phyloP scores from a whole-genome alignment of 495 filamentous ascomycete genomes.

The Hypomontagnella monticulosa region DNA sequence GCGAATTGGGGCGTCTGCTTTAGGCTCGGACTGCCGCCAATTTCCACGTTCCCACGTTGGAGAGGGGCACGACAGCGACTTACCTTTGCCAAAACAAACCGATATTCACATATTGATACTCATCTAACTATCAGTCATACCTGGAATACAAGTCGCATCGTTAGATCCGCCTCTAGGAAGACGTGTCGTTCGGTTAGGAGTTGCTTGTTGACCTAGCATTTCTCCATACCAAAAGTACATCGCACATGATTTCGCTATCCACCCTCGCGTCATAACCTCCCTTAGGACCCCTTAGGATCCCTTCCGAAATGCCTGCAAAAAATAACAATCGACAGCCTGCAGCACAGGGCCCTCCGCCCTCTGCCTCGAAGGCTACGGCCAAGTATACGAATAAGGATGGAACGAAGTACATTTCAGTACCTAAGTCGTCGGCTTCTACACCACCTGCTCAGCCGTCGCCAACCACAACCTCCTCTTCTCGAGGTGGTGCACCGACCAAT shows the following conservation, averaged over 20 bases:
- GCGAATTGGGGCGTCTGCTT: constrained; percentile 23
- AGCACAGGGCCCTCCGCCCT: constrained; percentile 49
- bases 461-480: constrained; percentile 49
- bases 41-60: constrained; percentile 19
- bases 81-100: neutral
- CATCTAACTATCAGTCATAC: constrained; percentile 4
- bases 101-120: too few relatives aligned
- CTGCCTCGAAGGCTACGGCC: constrained; percentile 57
- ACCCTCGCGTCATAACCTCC: constrained; percentile 38
- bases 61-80: constrained; percentile 34
- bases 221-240: constrained; percentile 15
- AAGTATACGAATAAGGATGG: constrained; percentile 74
- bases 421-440: constrained; percentile 62
- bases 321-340: constrained; percentile 54
- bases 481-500: constrained; percentile 42
- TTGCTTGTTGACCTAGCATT: constrained; percentile 23
- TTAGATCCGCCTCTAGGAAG: constrained; percentile 4
- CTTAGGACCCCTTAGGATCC: neutral
- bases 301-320: constrained; percentile 62
- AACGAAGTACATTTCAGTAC: constrained; percentile 73
- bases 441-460: constrained; percentile 63
- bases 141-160: neutral
- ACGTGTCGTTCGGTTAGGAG: constrained; percentile 7
- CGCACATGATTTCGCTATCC: constrained; percentile 47
- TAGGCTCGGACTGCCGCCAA: constrained; percentile 34